Base-by-base conservation (phyloP, 495 filamentous ascomycete genomes). In the Penicillium psychrofluorescens region DNA sequence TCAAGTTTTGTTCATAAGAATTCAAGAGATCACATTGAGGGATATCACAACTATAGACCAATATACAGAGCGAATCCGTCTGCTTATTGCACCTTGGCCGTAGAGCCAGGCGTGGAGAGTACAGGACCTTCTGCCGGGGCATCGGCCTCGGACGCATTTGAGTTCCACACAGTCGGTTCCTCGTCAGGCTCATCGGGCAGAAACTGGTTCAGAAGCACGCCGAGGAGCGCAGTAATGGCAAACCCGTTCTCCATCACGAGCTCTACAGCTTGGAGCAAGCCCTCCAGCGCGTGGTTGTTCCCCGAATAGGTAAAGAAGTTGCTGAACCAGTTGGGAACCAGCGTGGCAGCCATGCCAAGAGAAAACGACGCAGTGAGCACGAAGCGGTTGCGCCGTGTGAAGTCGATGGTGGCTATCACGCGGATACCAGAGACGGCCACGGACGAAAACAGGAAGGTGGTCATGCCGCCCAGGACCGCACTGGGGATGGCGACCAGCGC, bases 401-500 rank as follows among this genome's bases (percentile, higher is more conserved):
- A 95, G 3, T 82, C 78, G 5, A 86, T 74, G 8, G 81, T 83
- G 16, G 79, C 70, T 54, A 92, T 87, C 51, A 96, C 95, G 36
- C 88, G 78, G 45, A 95, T 78, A 51, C 90, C 90, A 2, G 86
- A 92, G 11, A 94, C 80, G 12, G 86, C 85, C 22, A 96, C 90
- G 8, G 86, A 75, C 47, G 74, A 76, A 70, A 95, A 95, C 11
- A 96, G 73, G 66, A 95, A 95, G 2, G 88, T 90, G 0, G 90
- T 95, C 87, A 96, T 94, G 29, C 90, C 90, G 40, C 90, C 90
- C 5, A 95, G 71, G 1, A 95, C 88, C 2, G 90, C 51, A 27
- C 75, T 66, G 0, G 90, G 90, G 50, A 95, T 95, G 34, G 88
- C 70, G 8, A 91, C 85, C 1, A 95, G 77, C 1, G 86, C 76